phyloP scores from a whole-genome alignment of 2,329 filamentous ascomycete species.

The Ophiostoma himal-ulmi region DNA sequence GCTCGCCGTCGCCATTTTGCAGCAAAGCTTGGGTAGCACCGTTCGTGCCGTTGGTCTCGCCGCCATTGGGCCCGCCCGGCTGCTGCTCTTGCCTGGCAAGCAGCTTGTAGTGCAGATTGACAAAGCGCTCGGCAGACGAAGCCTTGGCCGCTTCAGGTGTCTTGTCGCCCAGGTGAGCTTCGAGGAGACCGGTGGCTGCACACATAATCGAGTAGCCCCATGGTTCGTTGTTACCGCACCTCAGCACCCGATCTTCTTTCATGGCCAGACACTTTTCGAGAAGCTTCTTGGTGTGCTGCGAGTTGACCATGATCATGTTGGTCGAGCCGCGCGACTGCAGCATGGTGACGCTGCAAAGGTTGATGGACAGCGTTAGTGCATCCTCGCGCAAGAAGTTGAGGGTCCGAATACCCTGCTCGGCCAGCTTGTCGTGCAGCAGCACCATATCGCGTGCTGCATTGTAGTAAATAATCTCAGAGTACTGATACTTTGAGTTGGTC shows the following conservation, averaged over 20 bases:
- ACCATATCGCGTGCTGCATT: slow-evolving; percentile 57
- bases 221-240: slow-evolving; percentile 59
- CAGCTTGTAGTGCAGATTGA: slow-evolving; percentile 53
- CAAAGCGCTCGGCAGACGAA: slow-evolving; percentile 53
- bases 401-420: slow-evolving; percentile 52
- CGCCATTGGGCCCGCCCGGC: slow-evolving; percentile 17
- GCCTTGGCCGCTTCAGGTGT: slow-evolving; percentile 53
- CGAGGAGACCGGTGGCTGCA: slow-evolving; percentile 52
- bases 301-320: slow-evolving; percentile 58
- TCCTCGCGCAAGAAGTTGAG: slow-evolving; percentile 58
- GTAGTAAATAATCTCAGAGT: slow-evolving; percentile 59
- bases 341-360: slow-evolving; percentile 56
- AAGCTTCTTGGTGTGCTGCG: slow-evolving; percentile 54
- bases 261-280: slow-evolving; percentile 56
- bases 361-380: slow-evolving; percentile 54
- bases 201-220: slow-evolving; percentile 62
- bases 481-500: slow-evolving; percentile 56
- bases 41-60: not conserved
- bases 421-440: slow-evolving; percentile 55
- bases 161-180: slow-evolving; percentile 55
- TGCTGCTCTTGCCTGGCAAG: slow-evolving; percentile 48
- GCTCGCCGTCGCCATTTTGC: not conserved
- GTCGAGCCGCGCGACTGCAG: slow-evolving; percentile 53
- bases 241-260: slow-evolving; percentile 55
- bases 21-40: not conserved